Evolutionary conservation across 208 protist species (phyloP).

Genomic region (Crithidia thermophila): DNA sequence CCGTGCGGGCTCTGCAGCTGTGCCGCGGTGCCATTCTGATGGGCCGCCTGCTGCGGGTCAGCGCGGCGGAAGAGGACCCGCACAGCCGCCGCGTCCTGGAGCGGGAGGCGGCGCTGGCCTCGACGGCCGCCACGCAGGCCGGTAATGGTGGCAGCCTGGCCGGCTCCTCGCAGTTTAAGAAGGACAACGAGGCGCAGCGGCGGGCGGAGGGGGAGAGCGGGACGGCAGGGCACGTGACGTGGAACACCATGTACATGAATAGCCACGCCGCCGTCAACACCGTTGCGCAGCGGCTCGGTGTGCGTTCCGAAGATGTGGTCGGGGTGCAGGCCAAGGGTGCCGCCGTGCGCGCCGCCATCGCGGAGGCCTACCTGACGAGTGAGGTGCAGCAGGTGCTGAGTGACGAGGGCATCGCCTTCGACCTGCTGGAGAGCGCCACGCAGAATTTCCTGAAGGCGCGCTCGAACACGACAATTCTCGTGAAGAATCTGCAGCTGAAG

Average conservation of each 20-base stretch:
- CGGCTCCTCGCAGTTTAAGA: slow-evolving; percentile 69
- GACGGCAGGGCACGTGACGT: slow-evolving; percentile 30
- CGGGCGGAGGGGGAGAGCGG: slow-evolving; percentile 21
- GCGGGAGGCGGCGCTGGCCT: slow-evolving; percentile 37
- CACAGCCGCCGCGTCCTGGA: slow-evolving; percentile 56
- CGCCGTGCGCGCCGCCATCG: slow-evolving; percentile 91
- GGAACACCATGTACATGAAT: slow-evolving; percentile 89
- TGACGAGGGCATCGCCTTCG: slow-evolving; percentile 77
- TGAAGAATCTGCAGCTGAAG: slow-evolving; percentile 77
- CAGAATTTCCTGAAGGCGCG: slow-evolving; percentile 69
- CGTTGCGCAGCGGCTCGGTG: slow-evolving; percentile 70
- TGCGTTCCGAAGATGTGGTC: slow-evolving; percentile 65
- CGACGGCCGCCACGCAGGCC: slow-evolving; percentile 24
- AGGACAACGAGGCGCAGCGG: slow-evolving; percentile 44
- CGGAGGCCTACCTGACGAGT: slow-evolving; percentile 81
- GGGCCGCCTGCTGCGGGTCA: slow-evolving; percentile 78
- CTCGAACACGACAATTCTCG: slow-evolving; percentile 83
- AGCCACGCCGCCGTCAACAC: slow-evolving; percentile 72
- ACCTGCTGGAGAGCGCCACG: slow-evolving; percentile 61
- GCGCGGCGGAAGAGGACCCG: slow-evolving; percentile 76
- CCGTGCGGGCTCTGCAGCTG: slow-evolving; percentile 68
- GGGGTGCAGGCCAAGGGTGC: slow-evolving; percentile 66
- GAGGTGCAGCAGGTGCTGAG: slow-evolving; percentile 74
- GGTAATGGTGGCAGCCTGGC: slow-evolving; percentile 26
- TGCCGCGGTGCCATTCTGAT: slow-evolving; percentile 92